Evolutionary conservation across 139 green algal genomes (phyloP).

Genomic region (Pedinophyceae sp.): DNA sequence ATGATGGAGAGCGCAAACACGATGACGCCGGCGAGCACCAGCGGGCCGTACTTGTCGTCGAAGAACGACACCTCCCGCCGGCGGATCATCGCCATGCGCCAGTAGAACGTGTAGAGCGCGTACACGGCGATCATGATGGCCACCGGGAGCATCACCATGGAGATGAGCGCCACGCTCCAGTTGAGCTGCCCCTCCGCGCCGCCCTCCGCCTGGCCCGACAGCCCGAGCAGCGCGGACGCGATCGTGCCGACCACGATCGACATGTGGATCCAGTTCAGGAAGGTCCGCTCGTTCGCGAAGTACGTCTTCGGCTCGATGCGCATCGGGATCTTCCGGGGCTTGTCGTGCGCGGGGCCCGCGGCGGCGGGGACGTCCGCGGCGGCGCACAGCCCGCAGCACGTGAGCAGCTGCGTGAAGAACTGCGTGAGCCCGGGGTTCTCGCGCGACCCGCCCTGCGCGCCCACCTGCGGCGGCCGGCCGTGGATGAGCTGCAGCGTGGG

Average conservation of each 20-base stretch:
- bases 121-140: slow-evolving; percentile 64
- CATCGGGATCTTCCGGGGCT: slow-evolving; percentile 14
- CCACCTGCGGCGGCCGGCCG: slow-evolving; percentile 4
- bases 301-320: slow-evolving; percentile 90
- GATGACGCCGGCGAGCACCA: slow-evolving; percentile 47
- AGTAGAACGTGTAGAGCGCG: slow-evolving; percentile 61
- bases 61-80: slow-evolving; percentile 32
- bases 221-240: slow-evolving; percentile 38
- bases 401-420: slow-evolving; percentile 1
- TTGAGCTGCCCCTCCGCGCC: slow-evolving; percentile 17
- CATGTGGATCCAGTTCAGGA: slow-evolving; percentile 93
- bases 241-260: slow-evolving; percentile 70
- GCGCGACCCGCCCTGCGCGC: no score
- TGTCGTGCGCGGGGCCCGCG: slow-evolving; percentile 26
- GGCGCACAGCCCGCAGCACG: slow-evolving; percentile 3
- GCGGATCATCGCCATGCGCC: slow-evolving; percentile 42
- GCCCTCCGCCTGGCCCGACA: not conserved
- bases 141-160: slow-evolving; percentile 72
- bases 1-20: slow-evolving; percentile 48
- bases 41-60: slow-evolving; percentile 55
- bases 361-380: not conserved
- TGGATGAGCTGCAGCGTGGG: slow-evolving; percentile 64
- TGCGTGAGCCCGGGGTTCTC: not conserved
- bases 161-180: slow-evolving; percentile 52
- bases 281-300: slow-evolving; percentile 94